A percentile compares a stretch with the other conserved stretches of the same genome.
Conservation (phyloP, 2,329 filamentous ascomycete species). For the Exutisphaerella laricina region DNA sequence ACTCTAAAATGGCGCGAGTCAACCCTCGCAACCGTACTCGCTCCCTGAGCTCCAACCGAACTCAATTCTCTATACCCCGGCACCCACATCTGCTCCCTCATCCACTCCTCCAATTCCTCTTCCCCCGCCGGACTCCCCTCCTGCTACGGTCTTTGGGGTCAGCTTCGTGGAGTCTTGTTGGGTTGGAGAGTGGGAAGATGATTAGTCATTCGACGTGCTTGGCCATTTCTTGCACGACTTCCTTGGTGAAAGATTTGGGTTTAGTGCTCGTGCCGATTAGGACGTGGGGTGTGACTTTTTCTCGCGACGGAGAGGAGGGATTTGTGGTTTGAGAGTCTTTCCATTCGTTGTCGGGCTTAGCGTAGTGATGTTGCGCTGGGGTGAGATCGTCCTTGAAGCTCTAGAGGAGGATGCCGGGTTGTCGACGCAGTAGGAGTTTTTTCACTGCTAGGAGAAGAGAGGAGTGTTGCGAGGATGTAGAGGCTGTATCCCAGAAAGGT, state of each 20-base stretch:
- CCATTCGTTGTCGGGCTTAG: slow-evolving; percentile 61
- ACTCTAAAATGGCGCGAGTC: no score
- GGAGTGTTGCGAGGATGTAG: no score
- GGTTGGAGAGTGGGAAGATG: slow-evolving; percentile 81
- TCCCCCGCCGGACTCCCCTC: slow-evolving; percentile 57
- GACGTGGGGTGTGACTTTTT: slow-evolving; percentile 75
- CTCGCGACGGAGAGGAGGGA: no score
- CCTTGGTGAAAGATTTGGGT: slow-evolving; percentile 68
- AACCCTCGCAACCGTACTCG: slow-evolving; percentile 8
- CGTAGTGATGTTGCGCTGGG: slow-evolving; percentile 61
- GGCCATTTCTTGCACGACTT: slow-evolving; percentile 70
- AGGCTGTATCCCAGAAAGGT: no score
- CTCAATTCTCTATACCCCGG: slow-evolving; percentile 55
- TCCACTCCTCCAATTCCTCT: slow-evolving; percentile 61
- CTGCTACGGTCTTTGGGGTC: slow-evolving; percentile 63
- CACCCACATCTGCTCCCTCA: slow-evolving; percentile 75
- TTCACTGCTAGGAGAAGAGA: no score
- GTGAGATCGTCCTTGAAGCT: slow-evolving; percentile 58
- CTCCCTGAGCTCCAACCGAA: slow-evolving; percentile 6
- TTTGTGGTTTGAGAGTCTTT: slow-evolving; percentile 50
- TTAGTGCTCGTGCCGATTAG: slow-evolving; percentile 79
- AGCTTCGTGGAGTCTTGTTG: slow-evolving; percentile 77
- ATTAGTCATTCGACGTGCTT: slow-evolving; percentile 69
- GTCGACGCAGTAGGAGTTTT: slow-evolving; percentile 73
- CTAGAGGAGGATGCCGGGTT: slow-evolving; percentile 64